Evolutionary conservation across 169 alveolate species (phyloP), one percentile per base, ranked within the genome.

Genomic region (Plasmodium vivax): DNA sequence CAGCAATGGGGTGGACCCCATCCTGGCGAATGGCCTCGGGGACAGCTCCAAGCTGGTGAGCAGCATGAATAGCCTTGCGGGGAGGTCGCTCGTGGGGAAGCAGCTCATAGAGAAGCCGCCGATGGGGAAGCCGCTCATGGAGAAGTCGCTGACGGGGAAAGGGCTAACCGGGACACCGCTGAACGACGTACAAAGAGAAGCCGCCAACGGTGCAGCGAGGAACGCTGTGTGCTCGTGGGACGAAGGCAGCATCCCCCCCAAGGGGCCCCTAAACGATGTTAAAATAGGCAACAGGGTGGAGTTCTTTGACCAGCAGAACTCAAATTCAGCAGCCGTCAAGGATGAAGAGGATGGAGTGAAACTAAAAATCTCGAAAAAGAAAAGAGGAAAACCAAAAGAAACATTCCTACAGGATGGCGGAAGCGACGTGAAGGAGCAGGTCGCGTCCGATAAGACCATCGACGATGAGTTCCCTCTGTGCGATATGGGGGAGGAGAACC

Each of bases 331-430:
- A 2, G 16, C 45, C 34, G 4, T 23, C 0, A 62, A 62, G 36
- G 56, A 51, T 80, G 71, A 80, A 43, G 74, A 80, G 27, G 10
- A 19, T 38, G 27, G 23, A 41, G 71, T 5, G 3, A 75, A 85
- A n/a, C 51, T 73, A 36, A 80, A 41, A 9, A 27, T 62, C 36
- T 30, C 51, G 16, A 88, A 88, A 82, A 88, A 58, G 74, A 88
- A 88, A 30, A 88, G 83, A 80, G 80, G 94, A 38, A 88, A 79
- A 88, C 71, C 90, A 30, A 88, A 88, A 14, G 45, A n/a, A 3
- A 6, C 93, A 3, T 43, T 75, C 10, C 19, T 87, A 36, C 85
- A 87, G 82, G 45, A 14, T 2, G 93, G 77, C 3, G 30, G 10
- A 56, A 41, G 41, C 6, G 68, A 56, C 14, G 16, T 51, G 14